Conservation (phyloP, 2,329 filamentous ascomycete genomes). For the Pseudonectria buxi region DNA sequence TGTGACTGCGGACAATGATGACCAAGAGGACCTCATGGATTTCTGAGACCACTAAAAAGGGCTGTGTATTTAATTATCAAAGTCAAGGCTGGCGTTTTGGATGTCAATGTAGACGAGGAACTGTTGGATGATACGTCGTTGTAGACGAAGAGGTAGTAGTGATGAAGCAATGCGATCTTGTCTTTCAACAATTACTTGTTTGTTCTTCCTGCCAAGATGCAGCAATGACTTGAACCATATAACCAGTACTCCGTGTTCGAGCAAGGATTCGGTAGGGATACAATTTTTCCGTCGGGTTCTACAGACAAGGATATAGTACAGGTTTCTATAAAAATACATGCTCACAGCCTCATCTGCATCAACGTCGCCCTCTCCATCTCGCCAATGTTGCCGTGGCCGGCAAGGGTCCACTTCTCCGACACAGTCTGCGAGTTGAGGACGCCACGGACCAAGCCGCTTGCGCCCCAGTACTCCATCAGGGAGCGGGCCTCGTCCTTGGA, state of each 20-base stretch:
- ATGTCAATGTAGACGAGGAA: slow-evolving; percentile 16
- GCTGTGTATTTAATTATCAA: slow-evolving; percentile 11
- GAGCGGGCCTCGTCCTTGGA: slow-evolving; percentile 67
- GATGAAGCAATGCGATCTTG: slow-evolving; percentile 8
- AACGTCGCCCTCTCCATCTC: slow-evolving; percentile 69
- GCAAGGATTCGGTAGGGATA: neutral
- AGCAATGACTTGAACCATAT: neutral
- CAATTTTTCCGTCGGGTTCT: slow-evolving; percentile 4
- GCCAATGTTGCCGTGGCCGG: slow-evolving; percentile 73
- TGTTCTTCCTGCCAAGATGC: neutral
- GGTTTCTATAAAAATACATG: slow-evolving; percentile 16
- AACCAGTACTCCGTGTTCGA: too few species aligned
- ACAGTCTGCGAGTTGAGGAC: slow-evolving; percentile 65
- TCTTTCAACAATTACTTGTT: neutral
- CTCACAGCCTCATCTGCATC: slow-evolving; percentile 41
- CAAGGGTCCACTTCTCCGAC: slow-evolving; percentile 75
- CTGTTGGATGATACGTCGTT: slow-evolving; percentile 8
- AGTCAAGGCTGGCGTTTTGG: slow-evolving; percentile 26
- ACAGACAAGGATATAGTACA: slow-evolving; percentile 22
- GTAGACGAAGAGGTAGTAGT: slow-evolving; percentile 7
- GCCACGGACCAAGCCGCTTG: slow-evolving; percentile 69
- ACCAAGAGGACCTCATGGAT: slow-evolving; percentile 43
- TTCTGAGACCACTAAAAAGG: slow-evolving; percentile 17
- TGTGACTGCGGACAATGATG: slow-evolving; percentile 51
- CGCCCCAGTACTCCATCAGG: slow-evolving; percentile 90